Evolutionary conservation across 805 yeast genomes (phyloP), one percentile per base, ranked within the genome.

Genomic region (Nakazawaea ambrosiae): DNA sequence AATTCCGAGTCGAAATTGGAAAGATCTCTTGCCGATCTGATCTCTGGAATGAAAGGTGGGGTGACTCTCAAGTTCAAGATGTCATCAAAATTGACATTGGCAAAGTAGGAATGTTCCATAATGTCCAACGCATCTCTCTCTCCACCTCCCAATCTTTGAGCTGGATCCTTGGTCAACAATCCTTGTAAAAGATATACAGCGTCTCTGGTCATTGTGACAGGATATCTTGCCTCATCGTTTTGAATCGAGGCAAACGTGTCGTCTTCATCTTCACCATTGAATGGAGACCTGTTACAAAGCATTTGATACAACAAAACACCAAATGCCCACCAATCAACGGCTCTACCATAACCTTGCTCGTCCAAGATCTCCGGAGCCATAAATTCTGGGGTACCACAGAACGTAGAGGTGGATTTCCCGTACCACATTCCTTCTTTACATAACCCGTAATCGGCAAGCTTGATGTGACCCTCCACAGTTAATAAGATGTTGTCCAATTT

Each of bases 281-380:
- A 92, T 26, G 99, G 99, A 6, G 96, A 85, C 60, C 90, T 95
- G 36, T 96, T 92, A 41, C 92, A 69, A 40, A 92, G 68, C 99
- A 92, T 92, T 61, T 92, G 98, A 60, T 90, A 92, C 47, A 92
- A 67, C 46, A 92, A 69, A 20, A 92, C 97, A 41, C 99, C 99
- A 68, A 89, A 87, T 1, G 98, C 97, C 98, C 98, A 92, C 98
- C 98, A 92, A 62, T 92, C 99, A 38, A 92, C 98, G 27, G 92
- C 83, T 53, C 95, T 78, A 37, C 88, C 92, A 53, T 92, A 92
- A 42, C 80, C 83, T 58, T 89, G 95, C 38, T 92, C 97, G 46
- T 86, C 80, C 53, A 92, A 68, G 48, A 92, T 90, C 60, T 92
- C 99, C 0, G 99, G 99, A 1, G 98, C 99, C 96, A 92, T 92